Percentiles rank a stretch among this genome's conserved stretches.
Evolutionary conservation across 495 filamentous ascomycete species (phyloP).

Genomic region (Tuber indicum): DNA sequence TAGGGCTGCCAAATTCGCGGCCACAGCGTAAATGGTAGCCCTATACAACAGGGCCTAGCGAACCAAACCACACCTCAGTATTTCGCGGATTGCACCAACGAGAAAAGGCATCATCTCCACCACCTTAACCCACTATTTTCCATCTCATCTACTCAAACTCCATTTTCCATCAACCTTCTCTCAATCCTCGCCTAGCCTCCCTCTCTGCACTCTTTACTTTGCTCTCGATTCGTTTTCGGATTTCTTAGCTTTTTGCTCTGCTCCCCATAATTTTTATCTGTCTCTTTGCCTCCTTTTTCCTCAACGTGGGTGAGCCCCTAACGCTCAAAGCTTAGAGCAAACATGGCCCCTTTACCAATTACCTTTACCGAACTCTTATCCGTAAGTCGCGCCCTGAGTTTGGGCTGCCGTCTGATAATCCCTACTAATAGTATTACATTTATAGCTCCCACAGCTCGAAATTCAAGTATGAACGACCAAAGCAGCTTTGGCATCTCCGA

Average conservation of each 20-base stretch:
- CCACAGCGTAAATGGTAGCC: neutral
- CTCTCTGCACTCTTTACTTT: constrained; percentile 32
- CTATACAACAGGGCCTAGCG: neutral
- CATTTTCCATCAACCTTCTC: constrained; percentile 33
- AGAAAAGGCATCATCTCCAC: constrained; percentile 32
- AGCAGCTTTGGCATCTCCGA: constrained; percentile 22
- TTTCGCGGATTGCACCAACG: constrained; percentile 33
- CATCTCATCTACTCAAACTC: constrained; percentile 31
- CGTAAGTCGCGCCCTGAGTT: constrained; percentile 35
- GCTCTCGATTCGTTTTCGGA: constrained; percentile 30
- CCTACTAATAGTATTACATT: constrained; percentile 23
- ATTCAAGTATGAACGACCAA: constrained; percentile 61
- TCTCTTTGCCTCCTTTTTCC: constrained; percentile 44
- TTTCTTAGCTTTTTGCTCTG: constrained; percentile 37
- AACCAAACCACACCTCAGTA: constrained; percentile 38
- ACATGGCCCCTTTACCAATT: constrained; percentile 77
- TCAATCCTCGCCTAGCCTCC: constrained; percentile 31
- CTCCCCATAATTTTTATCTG: constrained; percentile 46
- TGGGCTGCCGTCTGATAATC: neutral
- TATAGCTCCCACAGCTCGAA: constrained; percentile 66
- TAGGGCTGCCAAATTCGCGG: neutral
- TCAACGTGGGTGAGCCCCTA: constrained; percentile 30
- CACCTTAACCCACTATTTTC: constrained; percentile 28
- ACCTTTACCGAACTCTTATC: constrained; percentile 92
- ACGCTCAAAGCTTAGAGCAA: constrained; percentile 39